Conservation (phyloP, 805 yeast species). For the Vanderwaltozyma verrucispora region DNA sequence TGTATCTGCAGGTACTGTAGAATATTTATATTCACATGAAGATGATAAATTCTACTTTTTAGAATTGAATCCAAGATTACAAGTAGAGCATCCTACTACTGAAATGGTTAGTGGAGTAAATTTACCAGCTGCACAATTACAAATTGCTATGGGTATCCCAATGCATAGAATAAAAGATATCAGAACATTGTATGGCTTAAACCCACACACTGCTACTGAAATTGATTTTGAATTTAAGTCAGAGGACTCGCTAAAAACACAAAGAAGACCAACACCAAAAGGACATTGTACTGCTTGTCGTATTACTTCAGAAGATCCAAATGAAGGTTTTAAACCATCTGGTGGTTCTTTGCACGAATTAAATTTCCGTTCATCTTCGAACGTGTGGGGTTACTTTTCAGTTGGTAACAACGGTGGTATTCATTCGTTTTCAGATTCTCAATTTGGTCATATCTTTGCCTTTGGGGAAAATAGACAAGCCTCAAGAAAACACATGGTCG, state of each 20-base stretch:
- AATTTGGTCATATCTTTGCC: conserved; percentile 97
- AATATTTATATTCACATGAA: conserved; percentile 86
- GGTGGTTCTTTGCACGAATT: conserved; percentile 95
- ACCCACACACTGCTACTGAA: conserved; percentile 83
- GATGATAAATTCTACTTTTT: conserved; percentile 93
- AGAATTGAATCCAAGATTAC: conserved; percentile 96
- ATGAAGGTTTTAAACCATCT: conserved; percentile 98
- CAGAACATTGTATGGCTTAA: conserved; percentile 87
- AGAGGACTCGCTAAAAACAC: conserved; percentile 61
- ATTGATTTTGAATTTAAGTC: conserved; percentile 84
- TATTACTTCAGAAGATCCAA: conserved; percentile 98
- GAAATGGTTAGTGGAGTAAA: conserved; percentile 99
- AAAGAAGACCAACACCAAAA: conserved; percentile 89
- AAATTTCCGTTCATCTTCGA: conserved; percentile 92
- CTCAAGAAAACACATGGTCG: conserved; percentile 97
- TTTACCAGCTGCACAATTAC: conserved; percentile 96
- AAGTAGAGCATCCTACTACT: conserved; percentile 99
- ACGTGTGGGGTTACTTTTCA: conserved; percentile 99
- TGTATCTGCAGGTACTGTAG: conserved; percentile 99
- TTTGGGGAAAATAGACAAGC: conserved; percentile 98
- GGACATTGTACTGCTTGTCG: conserved; percentile 99
- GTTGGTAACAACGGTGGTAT: conserved; percentile 94
- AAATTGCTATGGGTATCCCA: conserved; percentile 99
- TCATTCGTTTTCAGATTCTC: conserved; percentile 96
- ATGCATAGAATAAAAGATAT: conserved; percentile 91